These are phyloP conservation scores for Solanum virginianum DNA, from an alignment of 257 asterid genomes.

Conservation along the genomic window DNA sequence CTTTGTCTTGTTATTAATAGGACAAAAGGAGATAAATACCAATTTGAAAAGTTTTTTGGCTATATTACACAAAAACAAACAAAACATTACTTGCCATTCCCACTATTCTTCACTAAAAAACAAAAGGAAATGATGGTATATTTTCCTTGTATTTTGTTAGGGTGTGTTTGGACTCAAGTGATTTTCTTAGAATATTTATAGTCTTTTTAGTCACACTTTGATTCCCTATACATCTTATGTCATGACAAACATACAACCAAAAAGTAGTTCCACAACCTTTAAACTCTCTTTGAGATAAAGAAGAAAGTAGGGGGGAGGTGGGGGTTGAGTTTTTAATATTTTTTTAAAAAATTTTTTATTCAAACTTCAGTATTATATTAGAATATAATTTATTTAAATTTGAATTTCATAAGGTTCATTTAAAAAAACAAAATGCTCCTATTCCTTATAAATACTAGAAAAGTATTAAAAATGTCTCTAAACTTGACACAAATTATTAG, in stretches of 20 bases:
- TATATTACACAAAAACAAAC: constrained; percentile 5
- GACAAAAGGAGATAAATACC: not conserved
- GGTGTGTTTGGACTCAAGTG: constrained; percentile 54
- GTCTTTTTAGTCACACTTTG: constrained; percentile 29
- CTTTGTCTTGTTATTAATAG: constrained; percentile 2
- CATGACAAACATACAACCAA: constrained; percentile 40
- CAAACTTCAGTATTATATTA: not conserved
- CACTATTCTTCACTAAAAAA: constrained; percentile 9
- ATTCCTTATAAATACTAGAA: too few relatives aligned
- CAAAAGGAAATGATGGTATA: constrained; percentile 24
- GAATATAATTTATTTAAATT: not conserved
- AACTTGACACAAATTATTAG: too few relatives aligned
- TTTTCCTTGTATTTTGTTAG: constrained; percentile 59
- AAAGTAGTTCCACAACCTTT: constrained; percentile 6
- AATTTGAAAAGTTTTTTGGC: not conserved
- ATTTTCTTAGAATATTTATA: constrained; percentile 31
- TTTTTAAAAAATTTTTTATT: not conserved
- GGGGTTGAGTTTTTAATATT: not conserved
- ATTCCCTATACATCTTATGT: constrained; percentile 60
- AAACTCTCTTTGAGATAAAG: not conserved
- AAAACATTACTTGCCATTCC: constrained; percentile 1
- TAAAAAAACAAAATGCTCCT: too few relatives aligned
- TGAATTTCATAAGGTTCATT: not conserved
- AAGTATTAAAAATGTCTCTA: too few relatives aligned
- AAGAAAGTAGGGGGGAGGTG: not conserved